phyloP scores from a whole-genome alignment of 192 early-diverging fungal species.

The Radiomyces spectabilis region DNA sequence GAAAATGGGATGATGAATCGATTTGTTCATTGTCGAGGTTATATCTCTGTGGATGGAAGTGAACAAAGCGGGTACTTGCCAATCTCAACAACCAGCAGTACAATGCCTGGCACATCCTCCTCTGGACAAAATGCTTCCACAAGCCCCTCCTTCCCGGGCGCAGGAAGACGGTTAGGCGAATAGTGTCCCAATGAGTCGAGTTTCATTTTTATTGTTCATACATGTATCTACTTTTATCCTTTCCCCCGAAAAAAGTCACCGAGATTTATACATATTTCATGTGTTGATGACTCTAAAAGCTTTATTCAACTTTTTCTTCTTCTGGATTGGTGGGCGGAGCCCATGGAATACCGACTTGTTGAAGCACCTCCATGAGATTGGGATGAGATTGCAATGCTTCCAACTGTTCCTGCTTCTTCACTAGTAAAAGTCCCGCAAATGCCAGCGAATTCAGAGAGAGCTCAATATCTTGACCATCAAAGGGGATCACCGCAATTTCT shows the following conservation, averaged over 20 bases:
- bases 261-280: background rate
- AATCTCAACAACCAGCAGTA: too few species aligned
- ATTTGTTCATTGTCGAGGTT: background rate
- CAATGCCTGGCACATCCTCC: too few species aligned
- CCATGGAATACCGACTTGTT: slow-evolving; percentile 4
- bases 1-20: background rate
- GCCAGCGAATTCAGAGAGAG: slow-evolving; percentile 43
- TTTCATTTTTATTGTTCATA: too few species aligned
- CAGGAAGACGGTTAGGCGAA: too few species aligned
- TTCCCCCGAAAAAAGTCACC: too few species aligned
- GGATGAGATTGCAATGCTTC: slow-evolving; percentile 9
- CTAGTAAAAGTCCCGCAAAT: slow-evolving; percentile 41
- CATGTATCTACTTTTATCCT: too few species aligned
- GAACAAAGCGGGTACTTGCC: slow-evolving; percentile 8
- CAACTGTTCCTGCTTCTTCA: slow-evolving; percentile 33
- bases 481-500: slow-evolving; percentile 10
- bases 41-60: background rate
- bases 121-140: too few species aligned
- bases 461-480: slow-evolving; percentile 5
- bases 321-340: background rate
- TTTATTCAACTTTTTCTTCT: background rate
- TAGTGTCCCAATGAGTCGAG: too few species aligned
- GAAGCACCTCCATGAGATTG: slow-evolving; percentile 6
- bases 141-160: too few species aligned
- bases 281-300: background rate